A percentile compares a stretch with the other conserved stretches of the same genome.
These are phyloP conservation scores for Pseudogymnoascus sp. DNA, from an alignment of 2,329 filamentous ascomycete species.

Conservation along the genomic window DNA sequence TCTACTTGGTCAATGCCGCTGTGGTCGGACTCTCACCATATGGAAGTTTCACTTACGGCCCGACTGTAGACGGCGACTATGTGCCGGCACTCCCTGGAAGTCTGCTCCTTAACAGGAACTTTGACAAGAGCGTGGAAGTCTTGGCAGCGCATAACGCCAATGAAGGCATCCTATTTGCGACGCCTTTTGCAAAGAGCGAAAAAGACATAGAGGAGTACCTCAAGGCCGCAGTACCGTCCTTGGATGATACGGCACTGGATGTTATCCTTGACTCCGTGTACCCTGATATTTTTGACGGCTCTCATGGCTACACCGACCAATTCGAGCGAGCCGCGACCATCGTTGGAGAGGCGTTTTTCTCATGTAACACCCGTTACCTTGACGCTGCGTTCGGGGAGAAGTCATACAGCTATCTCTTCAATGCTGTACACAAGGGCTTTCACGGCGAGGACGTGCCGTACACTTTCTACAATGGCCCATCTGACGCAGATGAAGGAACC, in stretches of 20 bases:
- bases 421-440: conserved; percentile 41
- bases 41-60: conserved; percentile 31
- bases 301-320: conserved; percentile 37
- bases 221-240: conserved; percentile 17
- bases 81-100: conserved; percentile 38
- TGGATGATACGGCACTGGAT: conserved; percentile 26
- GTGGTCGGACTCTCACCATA: conserved; percentile 6
- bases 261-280: conserved; percentile 34
- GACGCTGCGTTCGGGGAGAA: conserved; percentile 38
- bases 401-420: conserved; percentile 46
- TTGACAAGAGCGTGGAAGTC: conserved; percentile 36
- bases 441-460: conserved; percentile 48
- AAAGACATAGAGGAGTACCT: conserved; percentile 8
- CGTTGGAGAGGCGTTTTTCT: conserved; percentile 38
- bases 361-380: conserved; percentile 47
- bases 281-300: conserved; percentile 40
- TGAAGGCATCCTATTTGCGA: conserved; percentile 35
- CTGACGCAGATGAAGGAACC: not conserved
- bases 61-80: conserved; percentile 41
- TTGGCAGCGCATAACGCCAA: conserved; percentile 39
- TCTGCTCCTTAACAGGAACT: conserved; percentile 37
- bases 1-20: conserved; percentile 17
- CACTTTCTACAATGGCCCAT: conserved; percentile 41
- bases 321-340: conserved; percentile 36
- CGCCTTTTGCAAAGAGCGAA: conserved; percentile 24